phyloP scores from a whole-genome alignment of 2,329 filamentous ascomycete genomes.

The Phialocephala sp. region DNA sequence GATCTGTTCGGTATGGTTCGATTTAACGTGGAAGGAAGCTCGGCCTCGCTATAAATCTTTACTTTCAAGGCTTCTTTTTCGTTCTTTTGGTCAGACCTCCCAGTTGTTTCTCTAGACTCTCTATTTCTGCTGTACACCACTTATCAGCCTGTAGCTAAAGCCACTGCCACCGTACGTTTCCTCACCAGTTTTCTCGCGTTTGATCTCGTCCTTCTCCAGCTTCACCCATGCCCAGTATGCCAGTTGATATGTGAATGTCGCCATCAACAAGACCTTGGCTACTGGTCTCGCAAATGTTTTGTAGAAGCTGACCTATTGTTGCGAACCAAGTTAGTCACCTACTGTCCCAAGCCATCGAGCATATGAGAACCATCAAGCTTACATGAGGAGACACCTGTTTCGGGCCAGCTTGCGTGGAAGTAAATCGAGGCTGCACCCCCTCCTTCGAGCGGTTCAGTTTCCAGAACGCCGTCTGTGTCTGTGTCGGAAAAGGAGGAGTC shows the following conservation, averaged over 20 bases:
- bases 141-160: slow-evolving; percentile 13
- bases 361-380: slow-evolving; percentile 7
- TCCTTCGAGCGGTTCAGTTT: not conserved
- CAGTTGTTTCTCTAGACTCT: slow-evolving; percentile 27
- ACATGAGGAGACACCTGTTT: slow-evolving; percentile 31
- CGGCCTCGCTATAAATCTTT: not conserved
- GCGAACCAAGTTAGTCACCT: not conserved
- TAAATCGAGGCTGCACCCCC: slow-evolving; percentile 14
- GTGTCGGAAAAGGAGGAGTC: not conserved
- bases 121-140: slow-evolving; percentile 24
- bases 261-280: slow-evolving; percentile 74
- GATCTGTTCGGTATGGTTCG: not conserved
- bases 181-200: slow-evolving; percentile 53
- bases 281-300: slow-evolving; percentile 75
- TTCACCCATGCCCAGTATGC: slow-evolving; percentile 76
- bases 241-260: slow-evolving; percentile 80
- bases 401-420: slow-evolving; percentile 21
- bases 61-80: slow-evolving; percentile 19
- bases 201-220: slow-evolving; percentile 74
- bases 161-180: not conserved
- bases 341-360: not conserved
- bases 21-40: not conserved
- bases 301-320: slow-evolving; percentile 68
- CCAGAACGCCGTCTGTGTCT: not conserved
- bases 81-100: slow-evolving; percentile 21